Percentiles rank a stretch among this genome's conserved stretches.
Evolutionary conservation across 352 stramenopile genomes (phyloP).

Genomic region (Phytopythium cucurbitacearum): DNA sequence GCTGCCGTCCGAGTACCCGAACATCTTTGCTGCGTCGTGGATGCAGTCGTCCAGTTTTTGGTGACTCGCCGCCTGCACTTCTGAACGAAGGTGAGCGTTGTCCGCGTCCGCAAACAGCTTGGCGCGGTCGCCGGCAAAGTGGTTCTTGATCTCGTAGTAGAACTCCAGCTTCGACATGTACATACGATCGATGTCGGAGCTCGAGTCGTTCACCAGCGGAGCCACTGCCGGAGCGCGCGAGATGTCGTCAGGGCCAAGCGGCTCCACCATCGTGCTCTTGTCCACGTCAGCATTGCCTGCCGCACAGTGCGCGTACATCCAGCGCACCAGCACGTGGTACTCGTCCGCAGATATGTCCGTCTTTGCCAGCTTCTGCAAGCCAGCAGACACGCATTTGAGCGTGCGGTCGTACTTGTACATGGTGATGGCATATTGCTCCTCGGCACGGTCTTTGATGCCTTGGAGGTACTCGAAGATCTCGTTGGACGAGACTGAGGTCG

Average conservation of each 20-base stretch:
- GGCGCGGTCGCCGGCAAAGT: conserved; percentile 13
- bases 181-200: conserved; percentile 12
- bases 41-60: conserved; percentile 31
- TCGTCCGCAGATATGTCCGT: conserved; percentile 17
- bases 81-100: conserved; percentile 15
- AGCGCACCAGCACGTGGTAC: conserved; percentile 29
- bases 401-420: conserved; percentile 32
- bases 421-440: conserved; percentile 14
- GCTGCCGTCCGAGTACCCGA: conserved; percentile 8
- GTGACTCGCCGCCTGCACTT: conserved; percentile 6
- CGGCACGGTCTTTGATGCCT: conserved; percentile 17
- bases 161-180: conserved; percentile 54
- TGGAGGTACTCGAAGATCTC: conserved; percentile 31
- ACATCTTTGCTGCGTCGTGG: conserved; percentile 19
- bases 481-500: conserved; percentile 14
- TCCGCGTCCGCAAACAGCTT: conserved; percentile 17
- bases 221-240: conserved; percentile 6
- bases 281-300: conserved; percentile 11
- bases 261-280: conserved; percentile 2
- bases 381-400: conserved; percentile 18
- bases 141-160: conserved; percentile 46
- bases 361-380: conserved; percentile 25
- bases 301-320: conserved; percentile 38
- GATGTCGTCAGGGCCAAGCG: conserved; percentile 9
- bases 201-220: conserved; percentile 10